Base-by-base conservation (phyloP, 805 yeast genomes). In the Yamadazyma paraphyllophila region DNA sequence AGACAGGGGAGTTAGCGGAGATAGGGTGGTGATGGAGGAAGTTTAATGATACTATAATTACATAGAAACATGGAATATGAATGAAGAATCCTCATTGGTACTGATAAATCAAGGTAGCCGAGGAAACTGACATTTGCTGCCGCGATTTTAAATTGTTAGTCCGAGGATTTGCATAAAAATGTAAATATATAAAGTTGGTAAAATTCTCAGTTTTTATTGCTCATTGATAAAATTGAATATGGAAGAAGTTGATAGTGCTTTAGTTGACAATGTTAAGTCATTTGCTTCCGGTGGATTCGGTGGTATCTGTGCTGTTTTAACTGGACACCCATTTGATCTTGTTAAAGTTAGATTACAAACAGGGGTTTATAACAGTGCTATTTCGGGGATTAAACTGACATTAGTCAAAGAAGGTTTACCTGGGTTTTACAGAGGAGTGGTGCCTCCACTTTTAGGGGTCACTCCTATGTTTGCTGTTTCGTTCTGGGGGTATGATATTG, bases 391-490 rank as follows among this genome's bases (percentile, higher is more conserved):
- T 17, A 77, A 71, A 53, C 76, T 76, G 29, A 90, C 95, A 2
- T 51, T 92, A 31, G 77, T 77, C n/a, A 75, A 76, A 24, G 89
- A 85, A 50, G 96, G 96, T 0, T 79, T 81, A 3, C 53, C 73
- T 20, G 97, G 98, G 1, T 81, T 92, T 53, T 92, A 92, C 67
- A 75, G 96, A 60, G 99, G 99, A 48, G 97, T 94, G 27, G 74
- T 87, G 10, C 96, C 98, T 11, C 99, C 99, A 2, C 69, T 92
- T 43, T 62, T 88, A n/a, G 99, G 99, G 17, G 97, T 92, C 16
- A 94, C 98, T 0, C 99, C 99, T 25, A 94, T 92, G 88, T 94
- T 94, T 73, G 98, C 98, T 2, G 94, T 94, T 17, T 86, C 96
- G 1, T 92, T 92, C 71, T 92, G 99, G 98, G 98, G 98, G 60